Conservation (phyloP, 768 basidiomycete genomes). For the Mycena indigotica region DNA sequence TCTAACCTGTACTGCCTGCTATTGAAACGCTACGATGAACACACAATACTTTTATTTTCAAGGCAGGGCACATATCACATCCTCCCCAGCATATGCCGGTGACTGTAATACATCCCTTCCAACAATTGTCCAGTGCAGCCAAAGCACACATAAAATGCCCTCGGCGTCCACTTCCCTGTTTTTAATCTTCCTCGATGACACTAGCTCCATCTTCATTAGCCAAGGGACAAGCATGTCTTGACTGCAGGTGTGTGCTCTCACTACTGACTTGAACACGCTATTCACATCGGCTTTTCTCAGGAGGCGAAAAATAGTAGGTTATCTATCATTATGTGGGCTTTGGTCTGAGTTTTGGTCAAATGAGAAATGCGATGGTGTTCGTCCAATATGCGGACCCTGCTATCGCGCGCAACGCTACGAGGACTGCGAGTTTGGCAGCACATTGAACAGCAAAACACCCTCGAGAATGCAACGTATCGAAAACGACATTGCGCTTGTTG, state of each 20-base stretch:
- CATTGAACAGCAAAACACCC: slow-evolving; percentile 23
- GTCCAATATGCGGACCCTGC: slow-evolving; percentile 46
- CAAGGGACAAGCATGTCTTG: slow-evolving; percentile 46
- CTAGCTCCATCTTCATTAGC: slow-evolving; percentile 28
- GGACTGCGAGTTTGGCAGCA: slow-evolving; percentile 51
- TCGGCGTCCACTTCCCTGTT: too few species aligned
- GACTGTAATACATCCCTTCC: too few species aligned
- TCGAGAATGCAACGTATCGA: slow-evolving; percentile 42
- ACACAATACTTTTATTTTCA: too few species aligned
- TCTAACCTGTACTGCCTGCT: too few species aligned
- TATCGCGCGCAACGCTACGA: slow-evolving; percentile 37
- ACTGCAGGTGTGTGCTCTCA: slow-evolving; percentile 39
- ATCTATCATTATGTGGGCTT: background rate
- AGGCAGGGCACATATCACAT: too few species aligned
- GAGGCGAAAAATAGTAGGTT: slow-evolving; percentile 46
- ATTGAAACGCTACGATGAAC: too few species aligned
- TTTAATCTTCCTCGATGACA: background rate
- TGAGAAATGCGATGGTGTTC: slow-evolving; percentile 46
- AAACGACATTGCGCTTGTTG: slow-evolving; percentile 37
- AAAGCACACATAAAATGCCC: too few species aligned
- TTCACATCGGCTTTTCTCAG: slow-evolving; percentile 23
- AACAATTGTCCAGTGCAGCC: too few species aligned
- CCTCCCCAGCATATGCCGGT: too few species aligned
- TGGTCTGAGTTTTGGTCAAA: background rate
- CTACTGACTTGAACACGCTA: background rate